phyloP scores from a whole-genome alignment of 768 basidiomycete species.

The Leccinum rimulosum region DNA sequence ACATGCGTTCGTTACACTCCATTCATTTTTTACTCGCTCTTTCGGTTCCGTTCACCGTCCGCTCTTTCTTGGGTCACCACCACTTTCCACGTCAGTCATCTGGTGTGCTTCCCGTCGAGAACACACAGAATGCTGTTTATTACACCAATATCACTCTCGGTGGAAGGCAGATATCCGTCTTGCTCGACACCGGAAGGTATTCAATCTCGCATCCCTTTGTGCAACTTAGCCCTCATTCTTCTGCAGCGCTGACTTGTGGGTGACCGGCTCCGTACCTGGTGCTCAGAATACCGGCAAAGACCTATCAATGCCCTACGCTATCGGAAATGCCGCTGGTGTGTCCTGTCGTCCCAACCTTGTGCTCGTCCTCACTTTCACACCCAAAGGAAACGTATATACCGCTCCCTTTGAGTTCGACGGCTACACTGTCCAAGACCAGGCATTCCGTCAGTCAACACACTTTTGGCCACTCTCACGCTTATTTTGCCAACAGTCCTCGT shows the following conservation, averaged over 20 bases:
- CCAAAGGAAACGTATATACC: constrained; percentile 53
- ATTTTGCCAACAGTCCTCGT: constrained; percentile 51
- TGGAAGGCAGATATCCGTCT: constrained; percentile 52
- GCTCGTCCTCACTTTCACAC: neutral
- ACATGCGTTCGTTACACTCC: constrained; percentile 25
- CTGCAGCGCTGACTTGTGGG: constrained; percentile 74
- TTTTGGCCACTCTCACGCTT: neutral
- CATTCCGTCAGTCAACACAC: constrained; percentile 50
- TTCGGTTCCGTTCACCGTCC: constrained; percentile 32
- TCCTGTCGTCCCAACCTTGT: neutral
- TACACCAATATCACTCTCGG: constrained; percentile 69
- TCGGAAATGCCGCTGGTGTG: constrained; percentile 62
- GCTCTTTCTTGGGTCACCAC: constrained; percentile 9
- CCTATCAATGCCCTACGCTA: constrained; percentile 61
- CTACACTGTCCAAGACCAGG: constrained; percentile 59
- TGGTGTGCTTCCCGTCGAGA: constrained; percentile 44
- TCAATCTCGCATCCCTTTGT: neutral
- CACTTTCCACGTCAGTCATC: constrained; percentile 26
- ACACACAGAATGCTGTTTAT: constrained; percentile 73
- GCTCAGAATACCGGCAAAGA: constrained; percentile 56
- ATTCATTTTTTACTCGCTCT: constrained; percentile 32
- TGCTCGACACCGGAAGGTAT: constrained; percentile 79
- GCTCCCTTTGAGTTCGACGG: constrained; percentile 53
- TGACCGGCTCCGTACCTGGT: constrained; percentile 46
- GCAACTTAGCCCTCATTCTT: constrained; percentile 3